phyloP scores from a whole-genome alignment of 1,284 basidiomycete species.

The Melampsora americana region DNA sequence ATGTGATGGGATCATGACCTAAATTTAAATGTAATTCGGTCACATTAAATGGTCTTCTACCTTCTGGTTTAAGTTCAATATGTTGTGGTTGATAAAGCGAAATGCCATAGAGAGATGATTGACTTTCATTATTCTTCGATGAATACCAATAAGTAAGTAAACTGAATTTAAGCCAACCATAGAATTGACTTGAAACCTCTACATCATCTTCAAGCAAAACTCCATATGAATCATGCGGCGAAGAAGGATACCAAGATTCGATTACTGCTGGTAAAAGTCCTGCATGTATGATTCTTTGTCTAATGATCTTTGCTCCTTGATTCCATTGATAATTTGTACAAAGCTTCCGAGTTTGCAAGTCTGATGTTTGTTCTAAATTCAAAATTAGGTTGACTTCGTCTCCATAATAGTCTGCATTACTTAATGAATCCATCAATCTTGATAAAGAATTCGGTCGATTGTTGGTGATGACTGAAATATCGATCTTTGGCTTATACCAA shows the following conservation, averaged over 20 bases:
- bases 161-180: constrained; percentile 74
- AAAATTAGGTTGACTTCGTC: constrained; percentile 65
- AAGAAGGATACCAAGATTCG: constrained; percentile 76
- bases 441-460: constrained; percentile 66
- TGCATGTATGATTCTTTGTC: constrained; percentile 69
- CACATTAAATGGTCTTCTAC: constrained; percentile 67
- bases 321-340: constrained; percentile 62
- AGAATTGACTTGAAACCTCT: constrained; percentile 74
- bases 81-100: constrained; percentile 78
- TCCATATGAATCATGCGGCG: constrained; percentile 67
- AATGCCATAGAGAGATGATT: constrained; percentile 67
- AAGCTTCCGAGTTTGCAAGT: constrained; percentile 62
- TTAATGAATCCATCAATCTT: constrained; percentile 66
- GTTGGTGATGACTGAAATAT: constrained; percentile 71
- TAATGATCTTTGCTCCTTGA: constrained; percentile 58
- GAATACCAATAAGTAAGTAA: constrained; percentile 68
- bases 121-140: constrained; percentile 51
- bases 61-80: constrained; percentile 67
- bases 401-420: constrained; percentile 65
- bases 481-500: constrained; percentile 68
- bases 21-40: constrained; percentile 60
- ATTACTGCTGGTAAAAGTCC: constrained; percentile 74
- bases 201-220: constrained; percentile 76
- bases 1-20: constrained; percentile 57
- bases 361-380: constrained; percentile 71